Conservation (phyloP, 1,139 yeast species). For the Suhomyces chickasaworum region DNA sequence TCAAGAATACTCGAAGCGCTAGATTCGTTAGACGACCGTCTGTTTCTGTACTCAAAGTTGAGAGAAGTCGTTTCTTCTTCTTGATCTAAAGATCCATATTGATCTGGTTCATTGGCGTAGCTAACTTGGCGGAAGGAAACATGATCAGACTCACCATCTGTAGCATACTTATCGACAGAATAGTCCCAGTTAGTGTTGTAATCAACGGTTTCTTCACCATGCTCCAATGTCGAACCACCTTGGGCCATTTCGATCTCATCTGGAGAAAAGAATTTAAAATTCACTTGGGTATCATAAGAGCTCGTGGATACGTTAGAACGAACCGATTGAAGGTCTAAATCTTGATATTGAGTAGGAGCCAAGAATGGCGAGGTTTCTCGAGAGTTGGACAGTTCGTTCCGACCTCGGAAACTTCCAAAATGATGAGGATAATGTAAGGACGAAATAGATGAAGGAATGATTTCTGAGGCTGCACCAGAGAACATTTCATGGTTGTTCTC, state of each 20-base stretch:
- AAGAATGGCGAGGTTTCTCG: constrained; percentile 45
- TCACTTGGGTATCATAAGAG: constrained; percentile 39
- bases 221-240: constrained; percentile 80
- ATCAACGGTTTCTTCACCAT: constrained; percentile 54
- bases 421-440: constrained; percentile 78
- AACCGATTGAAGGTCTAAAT: constrained; percentile 30
- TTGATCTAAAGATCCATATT: constrained; percentile 40
- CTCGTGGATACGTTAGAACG: constrained; percentile 31
- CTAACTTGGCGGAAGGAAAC: constrained; percentile 4
- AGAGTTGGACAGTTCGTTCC: constrained; percentile 28
- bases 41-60: constrained; percentile 32
- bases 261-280: constrained; percentile 77
- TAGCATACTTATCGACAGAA: constrained; percentile 50
- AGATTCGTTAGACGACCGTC: constrained; percentile 33
- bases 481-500: constrained; percentile 70
- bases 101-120: constrained; percentile 15
- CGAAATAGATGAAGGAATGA: constrained; percentile 86
- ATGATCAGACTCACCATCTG: constrained; percentile 23
- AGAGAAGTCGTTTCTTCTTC: constrained; percentile 11
- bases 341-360: constrained; percentile 24
- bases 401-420: constrained; percentile 35
- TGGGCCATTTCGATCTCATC: constrained; percentile 86
- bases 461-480: constrained; percentile 88
- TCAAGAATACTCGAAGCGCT: constrained; percentile 21
- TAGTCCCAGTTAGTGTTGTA: constrained; percentile 74